Conservation (phyloP, 148 eudicot genomes). For the Rhododendron mucronatum region DNA sequence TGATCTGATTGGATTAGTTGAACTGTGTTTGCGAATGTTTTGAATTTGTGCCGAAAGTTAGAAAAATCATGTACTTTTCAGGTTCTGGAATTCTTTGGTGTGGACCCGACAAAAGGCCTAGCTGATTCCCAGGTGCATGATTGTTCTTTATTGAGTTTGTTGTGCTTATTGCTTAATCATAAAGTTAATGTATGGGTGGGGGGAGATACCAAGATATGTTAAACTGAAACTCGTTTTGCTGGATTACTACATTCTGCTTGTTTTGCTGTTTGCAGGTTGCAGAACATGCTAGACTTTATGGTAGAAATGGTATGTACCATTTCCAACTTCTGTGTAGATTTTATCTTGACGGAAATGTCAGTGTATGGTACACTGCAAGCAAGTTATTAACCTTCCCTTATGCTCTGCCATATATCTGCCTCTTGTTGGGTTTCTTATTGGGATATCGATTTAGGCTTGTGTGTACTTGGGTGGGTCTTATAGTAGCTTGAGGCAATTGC, state of each 20-base stretch:
- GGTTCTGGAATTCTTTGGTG: constrained; percentile 77
- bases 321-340: not conserved
- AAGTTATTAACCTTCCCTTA: not conserved
- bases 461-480: not conserved
- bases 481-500: not conserved
- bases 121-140: constrained; percentile 63
- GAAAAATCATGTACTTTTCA: constrained; percentile 15
- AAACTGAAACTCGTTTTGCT: not conserved
- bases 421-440: not conserved
- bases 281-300: constrained; percentile 67
- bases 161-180: not conserved
- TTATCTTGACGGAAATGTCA: not conserved
- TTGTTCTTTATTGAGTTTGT: not conserved
- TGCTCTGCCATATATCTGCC: not conserved
- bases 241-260: not conserved
- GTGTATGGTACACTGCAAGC: not conserved
- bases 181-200: not conserved
- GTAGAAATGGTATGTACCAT: constrained; percentile 66
- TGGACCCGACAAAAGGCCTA: constrained; percentile 81
- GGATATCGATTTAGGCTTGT: not conserved
- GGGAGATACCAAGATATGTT: not conserved
- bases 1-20: not conserved
- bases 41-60: not conserved
- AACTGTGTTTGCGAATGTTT: not conserved
- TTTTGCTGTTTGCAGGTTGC: constrained; percentile 53